Evolutionary conservation across 495 filamentous ascomycete species (phyloP).

Genomic region (Neurospora tetraspora): DNA sequence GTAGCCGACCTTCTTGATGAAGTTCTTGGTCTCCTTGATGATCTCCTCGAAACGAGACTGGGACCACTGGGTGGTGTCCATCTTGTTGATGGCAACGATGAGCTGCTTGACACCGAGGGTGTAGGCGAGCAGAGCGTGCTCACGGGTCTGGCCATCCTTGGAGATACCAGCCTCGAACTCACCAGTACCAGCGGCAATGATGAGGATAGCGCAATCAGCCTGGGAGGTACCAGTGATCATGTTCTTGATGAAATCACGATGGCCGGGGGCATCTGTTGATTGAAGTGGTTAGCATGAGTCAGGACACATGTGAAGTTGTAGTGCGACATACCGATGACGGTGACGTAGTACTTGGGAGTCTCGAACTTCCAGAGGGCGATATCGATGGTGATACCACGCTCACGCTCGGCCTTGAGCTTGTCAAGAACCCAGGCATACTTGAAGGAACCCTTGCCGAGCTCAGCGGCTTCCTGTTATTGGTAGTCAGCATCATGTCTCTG

Average conservation of each 20-base stretch:
- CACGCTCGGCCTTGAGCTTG: constrained; percentile 99
- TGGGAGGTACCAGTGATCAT: constrained; percentile 99
- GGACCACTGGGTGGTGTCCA: constrained; percentile 99
- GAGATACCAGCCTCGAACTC: constrained; percentile 99
- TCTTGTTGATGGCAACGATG: constrained; percentile 99
- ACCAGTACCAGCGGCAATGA: constrained; percentile 99
- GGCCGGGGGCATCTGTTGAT: constrained; percentile 80
- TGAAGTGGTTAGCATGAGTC: constrained; percentile 4
- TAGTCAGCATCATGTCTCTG: constrained; percentile 18
- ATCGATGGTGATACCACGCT: constrained; percentile 99
- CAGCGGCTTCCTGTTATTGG: constrained; percentile 76
- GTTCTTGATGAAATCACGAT: constrained; percentile 99
- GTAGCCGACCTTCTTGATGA: constrained; percentile 99
- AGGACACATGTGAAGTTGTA: not conserved
- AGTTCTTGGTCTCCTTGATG: constrained; percentile 99
- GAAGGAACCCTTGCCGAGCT: constrained; percentile 99
- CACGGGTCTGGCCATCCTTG: constrained; percentile 99
- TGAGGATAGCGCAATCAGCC: constrained; percentile 99
- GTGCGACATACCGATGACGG: constrained; percentile 75
- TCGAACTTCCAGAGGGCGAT: constrained; percentile 99
- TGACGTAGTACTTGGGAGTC: constrained; percentile 97
- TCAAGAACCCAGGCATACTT: constrained; percentile 99
- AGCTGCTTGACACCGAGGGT: constrained; percentile 99
- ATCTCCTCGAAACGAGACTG: constrained; percentile 96
- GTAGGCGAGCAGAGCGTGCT: constrained; percentile 99